Evolutionary conservation across 202 grass and related monocot genomes (phyloP).

Genomic region (Musa balbisiana): DNA sequence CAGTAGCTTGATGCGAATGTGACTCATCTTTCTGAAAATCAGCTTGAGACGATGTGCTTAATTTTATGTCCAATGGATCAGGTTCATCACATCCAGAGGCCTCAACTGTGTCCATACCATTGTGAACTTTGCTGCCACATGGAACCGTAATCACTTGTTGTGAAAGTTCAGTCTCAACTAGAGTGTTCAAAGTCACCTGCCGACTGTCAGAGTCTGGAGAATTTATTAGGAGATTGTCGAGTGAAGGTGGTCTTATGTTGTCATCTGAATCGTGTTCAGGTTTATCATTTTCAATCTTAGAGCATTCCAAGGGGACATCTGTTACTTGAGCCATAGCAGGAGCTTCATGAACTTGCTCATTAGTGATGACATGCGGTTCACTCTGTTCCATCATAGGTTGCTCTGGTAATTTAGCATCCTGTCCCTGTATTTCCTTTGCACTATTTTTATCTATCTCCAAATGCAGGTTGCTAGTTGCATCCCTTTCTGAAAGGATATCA

Average conservation of each 20-base stretch:
- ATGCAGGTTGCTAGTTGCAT: conserved; percentile 29
- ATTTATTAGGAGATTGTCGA: conserved; percentile 28
- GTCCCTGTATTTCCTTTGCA: conserved; percentile 22
- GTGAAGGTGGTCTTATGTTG: conserved; percentile 18
- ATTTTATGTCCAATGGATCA: conserved; percentile 34
- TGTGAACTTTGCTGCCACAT: conserved; percentile 24
- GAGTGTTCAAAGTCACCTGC: conserved; percentile 19
- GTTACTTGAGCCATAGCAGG: conserved; percentile 27
- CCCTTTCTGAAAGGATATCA: conserved; percentile 25
- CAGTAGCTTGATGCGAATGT: conserved; percentile 24
- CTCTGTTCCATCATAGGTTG: conserved; percentile 14
- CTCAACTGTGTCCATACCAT: conserved; percentile 22
- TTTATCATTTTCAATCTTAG: conserved; percentile 26
- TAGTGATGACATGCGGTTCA: conserved; percentile 17
- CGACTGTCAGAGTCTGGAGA: conserved; percentile 14
- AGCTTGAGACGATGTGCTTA: conserved; percentile 20
- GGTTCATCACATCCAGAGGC: conserved; percentile 28
- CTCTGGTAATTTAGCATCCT: conserved; percentile 28
- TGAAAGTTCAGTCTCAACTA: conserved; percentile 22
- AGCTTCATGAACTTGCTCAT: conserved; percentile 29
- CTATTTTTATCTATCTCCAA: conserved; percentile 19
- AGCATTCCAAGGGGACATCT: conserved; percentile 19
- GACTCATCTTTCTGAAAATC: conserved; percentile 30
- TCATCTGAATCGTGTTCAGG: conserved; percentile 23
- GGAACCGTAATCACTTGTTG: conserved; percentile 26